phyloP scores from a whole-genome alignment of 2,329 filamentous ascomycete species.

The Fusarium bulbicola region DNA sequence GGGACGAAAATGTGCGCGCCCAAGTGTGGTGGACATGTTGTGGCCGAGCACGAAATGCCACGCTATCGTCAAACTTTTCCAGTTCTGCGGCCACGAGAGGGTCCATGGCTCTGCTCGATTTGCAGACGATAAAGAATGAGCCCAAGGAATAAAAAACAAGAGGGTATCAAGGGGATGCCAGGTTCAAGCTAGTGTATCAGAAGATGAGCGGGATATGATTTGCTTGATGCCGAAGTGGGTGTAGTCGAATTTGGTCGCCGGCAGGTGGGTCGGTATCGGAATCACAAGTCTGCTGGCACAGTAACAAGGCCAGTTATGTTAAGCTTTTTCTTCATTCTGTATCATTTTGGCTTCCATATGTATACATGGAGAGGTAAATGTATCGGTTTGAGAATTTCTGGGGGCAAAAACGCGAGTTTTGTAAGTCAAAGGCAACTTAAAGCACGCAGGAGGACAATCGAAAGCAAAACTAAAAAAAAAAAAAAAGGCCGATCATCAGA shows the following conservation, averaged over 20 bases:
- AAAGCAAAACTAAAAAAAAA: neutral
- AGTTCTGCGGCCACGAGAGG: slow-evolving; percentile 50
- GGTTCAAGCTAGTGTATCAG: slow-evolving; percentile 21
- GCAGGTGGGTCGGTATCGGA: slow-evolving; percentile 27
- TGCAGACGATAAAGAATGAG: neutral
- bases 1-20: slow-evolving; percentile 90
- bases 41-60: slow-evolving; percentile 80
- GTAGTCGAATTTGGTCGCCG: slow-evolving; percentile 30
- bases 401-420: neutral
- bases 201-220: slow-evolving; percentile 17
- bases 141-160: neutral
- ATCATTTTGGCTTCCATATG: neutral
- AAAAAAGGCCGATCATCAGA: slow-evolving; percentile 12
- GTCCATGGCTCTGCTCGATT: slow-evolving; percentile 46
- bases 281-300: slow-evolving; percentile 16
- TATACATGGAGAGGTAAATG: neutral
- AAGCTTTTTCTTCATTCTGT: neutral
- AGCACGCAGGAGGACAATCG: slow-evolving; percentile 1
- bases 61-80: slow-evolving; percentile 44
- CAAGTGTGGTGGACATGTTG: slow-evolving; percentile 88
- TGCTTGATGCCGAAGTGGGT: slow-evolving; percentile 37
- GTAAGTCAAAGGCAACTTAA: neutral
- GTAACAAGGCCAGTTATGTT: neutral
- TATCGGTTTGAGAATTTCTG: neutral
- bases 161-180: neutral